These are phyloP conservation scores for Grosmannia penicillata DNA, from an alignment of 2,329 filamentous ascomycete genomes.

Conservation along the genomic window DNA sequence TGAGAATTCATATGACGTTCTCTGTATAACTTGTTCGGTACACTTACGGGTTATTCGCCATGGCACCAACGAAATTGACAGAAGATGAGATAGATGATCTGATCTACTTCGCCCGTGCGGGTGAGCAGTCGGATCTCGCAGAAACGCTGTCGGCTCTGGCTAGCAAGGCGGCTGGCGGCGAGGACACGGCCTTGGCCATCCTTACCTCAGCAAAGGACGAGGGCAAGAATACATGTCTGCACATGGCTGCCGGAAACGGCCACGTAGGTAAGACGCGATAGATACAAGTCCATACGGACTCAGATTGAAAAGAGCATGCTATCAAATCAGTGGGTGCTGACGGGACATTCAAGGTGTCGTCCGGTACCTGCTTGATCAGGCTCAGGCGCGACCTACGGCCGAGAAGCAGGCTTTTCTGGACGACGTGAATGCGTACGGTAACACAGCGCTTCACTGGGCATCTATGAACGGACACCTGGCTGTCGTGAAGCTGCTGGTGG, in stretches of 20 bases:
- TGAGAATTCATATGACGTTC: too few species aligned
- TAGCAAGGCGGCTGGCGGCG: slow-evolving; percentile 39
- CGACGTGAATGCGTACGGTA: slow-evolving; percentile 63
- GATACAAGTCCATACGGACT: neutral
- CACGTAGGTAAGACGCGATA: slow-evolving; percentile 47
- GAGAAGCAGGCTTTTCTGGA: slow-evolving; percentile 44
- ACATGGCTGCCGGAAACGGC: slow-evolving; percentile 89
- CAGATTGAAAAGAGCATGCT: neutral
- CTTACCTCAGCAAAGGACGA: slow-evolving; percentile 51
- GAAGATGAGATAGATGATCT: slow-evolving; percentile 84
- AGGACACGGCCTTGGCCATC: slow-evolving; percentile 48
- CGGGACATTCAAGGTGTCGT: slow-evolving; percentile 25
- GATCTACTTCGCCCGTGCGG: slow-evolving; percentile 69
- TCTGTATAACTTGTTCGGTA: slow-evolving; percentile 14
- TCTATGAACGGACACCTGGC: slow-evolving; percentile 77
- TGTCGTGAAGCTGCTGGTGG: slow-evolving; percentile 62
- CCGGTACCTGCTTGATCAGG: slow-evolving; percentile 25
- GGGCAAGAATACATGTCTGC: slow-evolving; percentile 66
- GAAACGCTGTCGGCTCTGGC: slow-evolving; percentile 43
- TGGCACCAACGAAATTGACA: slow-evolving; percentile 32
- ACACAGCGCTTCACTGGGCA: slow-evolving; percentile 90
- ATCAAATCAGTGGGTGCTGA: neutral
- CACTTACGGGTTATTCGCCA: neutral
- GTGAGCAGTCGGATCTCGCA: slow-evolving; percentile 57
- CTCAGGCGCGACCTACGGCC: slow-evolving; percentile 22